Evolutionary conservation across 2,329 filamentous ascomycete genomes (phyloP).

Genomic region (Thielaviopsis musarum): DNA sequence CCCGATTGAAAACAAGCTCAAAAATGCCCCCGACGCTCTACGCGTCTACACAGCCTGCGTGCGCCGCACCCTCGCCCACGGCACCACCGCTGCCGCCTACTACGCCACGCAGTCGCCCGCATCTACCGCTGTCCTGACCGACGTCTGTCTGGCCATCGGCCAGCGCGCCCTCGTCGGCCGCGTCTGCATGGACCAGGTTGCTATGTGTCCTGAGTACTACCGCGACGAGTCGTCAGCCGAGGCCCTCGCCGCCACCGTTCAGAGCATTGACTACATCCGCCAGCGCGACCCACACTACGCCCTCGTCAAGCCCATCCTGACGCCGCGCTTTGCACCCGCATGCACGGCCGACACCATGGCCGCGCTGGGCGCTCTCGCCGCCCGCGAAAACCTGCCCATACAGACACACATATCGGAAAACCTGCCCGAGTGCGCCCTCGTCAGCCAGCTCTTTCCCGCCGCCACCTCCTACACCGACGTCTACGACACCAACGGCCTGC

Average conservation of each 20-base stretch:
- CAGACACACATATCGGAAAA: conserved; percentile 93
- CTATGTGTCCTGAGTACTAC: conserved; percentile 59
- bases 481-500: conserved; percentile 56
- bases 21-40: conserved; percentile 42
- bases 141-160: conserved; percentile 61
- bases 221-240: conserved; percentile 49
- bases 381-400: conserved; percentile 45
- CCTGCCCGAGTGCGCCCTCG: conserved; percentile 51
- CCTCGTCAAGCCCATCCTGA: conserved; percentile 66
- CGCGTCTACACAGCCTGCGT: conserved; percentile 65
- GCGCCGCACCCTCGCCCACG: conserved; percentile 65
- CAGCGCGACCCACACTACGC: conserved; percentile 45
- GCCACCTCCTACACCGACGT: conserved; percentile 52
- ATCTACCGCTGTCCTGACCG: conserved; percentile 79
- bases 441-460: conserved; percentile 51
- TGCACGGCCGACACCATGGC: conserved; percentile 44
- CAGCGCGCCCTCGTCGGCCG: conserved; percentile 84
- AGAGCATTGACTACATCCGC: conserved; percentile 48
- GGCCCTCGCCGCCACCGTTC: conserved; percentile 37
- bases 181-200: conserved; percentile 75
- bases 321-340: conserved; percentile 49
- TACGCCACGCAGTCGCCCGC: conserved; percentile 78
- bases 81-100: conserved; percentile 89
- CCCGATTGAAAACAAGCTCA: conserved; percentile 68
- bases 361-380: conserved; percentile 46